phyloP scores from a whole-genome alignment of 768 basidiomycete species.

The Phylloporus rhodoxanthus region DNA sequence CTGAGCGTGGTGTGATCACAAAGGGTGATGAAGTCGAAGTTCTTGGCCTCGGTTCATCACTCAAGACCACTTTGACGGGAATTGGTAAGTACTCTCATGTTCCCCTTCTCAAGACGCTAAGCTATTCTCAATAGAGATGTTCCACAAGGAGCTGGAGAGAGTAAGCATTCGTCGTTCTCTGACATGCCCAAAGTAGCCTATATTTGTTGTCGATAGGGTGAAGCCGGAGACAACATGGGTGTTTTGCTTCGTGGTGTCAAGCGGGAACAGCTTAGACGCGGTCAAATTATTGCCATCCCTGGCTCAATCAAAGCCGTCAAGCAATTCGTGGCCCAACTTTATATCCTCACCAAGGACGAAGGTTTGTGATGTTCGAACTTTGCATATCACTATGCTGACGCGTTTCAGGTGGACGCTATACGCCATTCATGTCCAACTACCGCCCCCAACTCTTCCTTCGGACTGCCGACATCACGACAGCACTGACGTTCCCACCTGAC shows the following conservation, averaged over 20 bases:
- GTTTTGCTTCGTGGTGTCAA: slow-evolving; percentile 94
- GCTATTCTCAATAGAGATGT: slow-evolving; percentile 67
- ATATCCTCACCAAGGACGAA: slow-evolving; percentile 41
- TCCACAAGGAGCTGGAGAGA: slow-evolving; percentile 98
- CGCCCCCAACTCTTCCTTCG: slow-evolving; percentile 93
- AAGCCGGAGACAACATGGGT: slow-evolving; percentile 99
- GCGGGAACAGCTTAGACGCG: slow-evolving; percentile 91
- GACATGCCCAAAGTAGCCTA: slow-evolving; percentile 2
- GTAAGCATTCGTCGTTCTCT: slow-evolving; percentile 34
- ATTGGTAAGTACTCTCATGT: slow-evolving; percentile 48
- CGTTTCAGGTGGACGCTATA: slow-evolving; percentile 63
- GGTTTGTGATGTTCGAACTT: slow-evolving; percentile 31
- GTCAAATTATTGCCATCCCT: slow-evolving; percentile 84
- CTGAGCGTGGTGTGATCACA: slow-evolving; percentile 85
- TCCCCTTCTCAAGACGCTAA: slow-evolving; percentile 3
- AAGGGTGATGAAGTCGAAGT: slow-evolving; percentile 95
- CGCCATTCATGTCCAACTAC: slow-evolving; percentile 91
- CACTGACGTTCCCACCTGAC: slow-evolving; percentile 80
- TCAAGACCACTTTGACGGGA: slow-evolving; percentile 94
- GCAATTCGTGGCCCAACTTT: slow-evolving; percentile 92
- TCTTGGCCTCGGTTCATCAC: slow-evolving; percentile 69
- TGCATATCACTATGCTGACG: slow-evolving; percentile 41
- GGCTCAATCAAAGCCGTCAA: slow-evolving; percentile 91
- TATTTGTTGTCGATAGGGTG: slow-evolving; percentile 47
- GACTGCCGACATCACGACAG: slow-evolving; percentile 88